Evolutionary conservation across 495 filamentous ascomycete genomes (phyloP).

Genomic region (Pseudevernia furfuracea): DNA sequence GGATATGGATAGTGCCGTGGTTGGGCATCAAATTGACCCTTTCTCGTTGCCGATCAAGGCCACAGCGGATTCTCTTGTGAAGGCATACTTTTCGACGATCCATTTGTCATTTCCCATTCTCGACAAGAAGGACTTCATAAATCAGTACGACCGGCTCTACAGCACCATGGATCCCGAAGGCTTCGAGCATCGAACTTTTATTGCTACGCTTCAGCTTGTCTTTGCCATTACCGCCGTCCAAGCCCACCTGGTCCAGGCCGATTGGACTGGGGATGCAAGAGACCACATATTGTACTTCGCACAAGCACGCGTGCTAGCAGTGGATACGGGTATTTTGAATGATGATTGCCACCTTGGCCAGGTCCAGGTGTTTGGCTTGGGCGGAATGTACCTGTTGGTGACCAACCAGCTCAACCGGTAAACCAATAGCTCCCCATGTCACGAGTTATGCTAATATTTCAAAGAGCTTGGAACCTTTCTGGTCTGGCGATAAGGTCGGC

Average conservation of each 20-base stretch:
- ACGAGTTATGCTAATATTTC: constrained; percentile 16
- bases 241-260: constrained; percentile 38
- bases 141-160: constrained; percentile 42
- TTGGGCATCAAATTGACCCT: constrained; percentile 39
- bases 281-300: constrained; percentile 51
- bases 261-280: constrained; percentile 40
- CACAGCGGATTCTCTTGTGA: constrained; percentile 47
- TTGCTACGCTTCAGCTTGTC: constrained; percentile 53
- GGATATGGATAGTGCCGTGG: constrained; percentile 40
- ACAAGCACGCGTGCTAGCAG: constrained; percentile 44
- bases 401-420: constrained; percentile 56
- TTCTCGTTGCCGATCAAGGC: constrained; percentile 44
- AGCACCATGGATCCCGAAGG: constrained; percentile 43
- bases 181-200: constrained; percentile 27
- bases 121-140: constrained; percentile 46
- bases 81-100: constrained; percentile 51
- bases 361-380: constrained; percentile 50
- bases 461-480: constrained; percentile 53
- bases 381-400: constrained; percentile 51
- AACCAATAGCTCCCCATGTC: constrained; percentile 11
- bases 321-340: constrained; percentile 44
- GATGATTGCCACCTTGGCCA: constrained; percentile 50
- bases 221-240: constrained; percentile 54
- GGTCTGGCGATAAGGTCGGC: constrained; percentile 52
- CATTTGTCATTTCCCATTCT: constrained; percentile 57